Percentiles rank a stretch among this genome's conserved stretches.
phyloP scores from a whole-genome alignment of 192 early-diverging fungal genomes.

The Dissophora ornata region DNA sequence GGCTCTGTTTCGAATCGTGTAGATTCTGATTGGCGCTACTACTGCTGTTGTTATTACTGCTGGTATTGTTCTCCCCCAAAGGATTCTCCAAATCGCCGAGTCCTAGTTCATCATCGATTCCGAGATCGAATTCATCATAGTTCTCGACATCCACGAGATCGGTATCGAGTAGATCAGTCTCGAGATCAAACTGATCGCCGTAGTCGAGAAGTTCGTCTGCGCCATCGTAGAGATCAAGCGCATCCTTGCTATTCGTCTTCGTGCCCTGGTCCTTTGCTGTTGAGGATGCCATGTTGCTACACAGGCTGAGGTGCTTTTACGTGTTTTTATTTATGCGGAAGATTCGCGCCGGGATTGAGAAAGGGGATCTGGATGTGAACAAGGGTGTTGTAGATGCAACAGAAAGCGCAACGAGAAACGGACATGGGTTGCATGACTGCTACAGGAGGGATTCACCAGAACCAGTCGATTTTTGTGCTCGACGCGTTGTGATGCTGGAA shows the following conservation, averaged over 20 bases:
- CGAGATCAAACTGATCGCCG: slow-evolving; percentile 39
- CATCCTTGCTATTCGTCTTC: slow-evolving; percentile 24
- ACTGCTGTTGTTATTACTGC: not conserved
- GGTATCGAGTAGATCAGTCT: slow-evolving; percentile 22
- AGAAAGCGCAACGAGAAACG: too few species aligned
- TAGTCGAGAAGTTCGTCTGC: slow-evolving; percentile 43
- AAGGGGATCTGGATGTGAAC: too few species aligned
- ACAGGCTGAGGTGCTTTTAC: too few species aligned
- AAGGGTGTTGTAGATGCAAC: too few species aligned
- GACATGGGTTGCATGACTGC: too few species aligned
- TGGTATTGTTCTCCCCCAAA: not conserved
- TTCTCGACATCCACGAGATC: slow-evolving; percentile 8
- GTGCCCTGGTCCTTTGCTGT: not conserved
- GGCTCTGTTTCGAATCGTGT: too few species aligned
- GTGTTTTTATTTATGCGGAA: too few species aligned
- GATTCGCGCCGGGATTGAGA: too few species aligned
- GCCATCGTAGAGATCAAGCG: slow-evolving; percentile 27
- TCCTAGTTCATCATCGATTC: slow-evolving; percentile 24
- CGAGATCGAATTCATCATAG: slow-evolving; percentile 37
- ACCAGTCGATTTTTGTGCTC: too few species aligned
- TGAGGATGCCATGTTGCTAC: not conserved
- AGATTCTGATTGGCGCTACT: not conserved
- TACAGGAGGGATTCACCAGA: too few species aligned
- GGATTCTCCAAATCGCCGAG: not conserved
- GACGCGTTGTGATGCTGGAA: too few species aligned